A percentile compares a stretch with the other conserved stretches of the same genome.
These are phyloP conservation scores for Plantago major DNA, from an alignment of 257 asterid species.

Conservation along the genomic window DNA sequence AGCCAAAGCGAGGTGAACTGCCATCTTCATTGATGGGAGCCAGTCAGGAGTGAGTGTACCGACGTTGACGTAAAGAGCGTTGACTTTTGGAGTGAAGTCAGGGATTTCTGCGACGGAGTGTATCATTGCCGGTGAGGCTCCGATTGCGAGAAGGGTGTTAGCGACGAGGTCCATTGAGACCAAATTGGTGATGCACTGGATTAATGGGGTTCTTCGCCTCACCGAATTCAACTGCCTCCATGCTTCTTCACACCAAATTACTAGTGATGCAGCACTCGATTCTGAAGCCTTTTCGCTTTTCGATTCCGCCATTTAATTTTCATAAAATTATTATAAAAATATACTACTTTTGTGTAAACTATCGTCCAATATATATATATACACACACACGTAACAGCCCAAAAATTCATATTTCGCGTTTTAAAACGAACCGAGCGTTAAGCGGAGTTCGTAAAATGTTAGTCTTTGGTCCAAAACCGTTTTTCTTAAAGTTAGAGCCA, in stretches of 20 bases:
- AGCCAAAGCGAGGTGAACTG: constrained; percentile 53
- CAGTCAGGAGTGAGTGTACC: constrained; percentile 79
- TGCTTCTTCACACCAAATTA: constrained; percentile 38
- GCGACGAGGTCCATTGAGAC: constrained; percentile 95
- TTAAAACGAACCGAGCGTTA: too few relatives aligned
- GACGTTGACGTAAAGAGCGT: constrained; percentile 70
- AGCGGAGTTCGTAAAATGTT: too few relatives aligned
- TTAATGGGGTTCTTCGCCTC: constrained; percentile 52
- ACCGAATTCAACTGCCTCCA: constrained; percentile 47
- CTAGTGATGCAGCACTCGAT: too few relatives aligned
- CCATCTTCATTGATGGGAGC: constrained; percentile 81
- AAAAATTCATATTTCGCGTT: too few relatives aligned
- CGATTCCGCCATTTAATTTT: too few relatives aligned
- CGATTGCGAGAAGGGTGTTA: constrained; percentile 73
- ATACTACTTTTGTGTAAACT: too few relatives aligned
- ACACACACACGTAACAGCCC: too few relatives aligned
- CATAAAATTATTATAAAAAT: too few relatives aligned
- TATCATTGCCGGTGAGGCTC: constrained; percentile 98
- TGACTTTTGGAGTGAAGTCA: constrained; percentile 70
- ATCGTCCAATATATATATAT: too few relatives aligned
- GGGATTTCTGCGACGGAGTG: constrained; percentile 66
- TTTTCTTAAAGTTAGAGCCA: too few relatives aligned
- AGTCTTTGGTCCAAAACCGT: too few relatives aligned
- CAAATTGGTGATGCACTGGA: constrained; percentile 88
- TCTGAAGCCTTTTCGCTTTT: too few relatives aligned